Evolutionary conservation across 1,284 basidiomycete species (phyloP), one percentile per base, ranked within the genome.

Genomic region (Cutaneotrichosporon cyanovorans): DNA sequence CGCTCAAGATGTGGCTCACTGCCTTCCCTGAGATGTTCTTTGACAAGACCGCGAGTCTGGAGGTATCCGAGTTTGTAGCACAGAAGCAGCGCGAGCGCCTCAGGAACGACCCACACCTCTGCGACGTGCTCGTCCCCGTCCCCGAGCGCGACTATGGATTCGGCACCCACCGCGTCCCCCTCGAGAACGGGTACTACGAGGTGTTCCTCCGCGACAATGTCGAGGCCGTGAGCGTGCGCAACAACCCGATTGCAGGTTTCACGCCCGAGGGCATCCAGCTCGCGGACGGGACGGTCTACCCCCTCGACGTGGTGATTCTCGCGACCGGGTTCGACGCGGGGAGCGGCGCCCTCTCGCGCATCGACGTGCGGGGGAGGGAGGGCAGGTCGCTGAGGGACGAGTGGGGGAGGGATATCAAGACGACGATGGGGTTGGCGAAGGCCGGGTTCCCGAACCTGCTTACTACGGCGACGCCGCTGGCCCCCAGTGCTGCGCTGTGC

Each of bases 391-490:
- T 52, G 2, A 2, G 7, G 14, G 50, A 52, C 15, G 50, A 48
- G 23, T 52, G 50, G 50, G 21, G 23, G 30, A 45, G 45, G 46
- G 50, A 48, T 20, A 45, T 48, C 31, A 39, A 40, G 23, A 48
- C 50, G 12, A 45, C 42, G 6, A 42, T 48, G 23, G 50, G 46
- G 3, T 36, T 52, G 3, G 50, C 35, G 19, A 52, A 45, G 32
- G 23, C 37, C 40, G 50, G 50, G 1, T 52, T 18, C 46, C 50
- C 50, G 19, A 52, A 52, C 46, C 50, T 52, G n/a, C 50, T 52
- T 23, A 52, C 40, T 10, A 48, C 46, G 0, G 50, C 42, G 9
- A 34, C 32, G 4, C 50, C 50, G 2, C 46, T 47, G 11, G 50
- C 46, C 2, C 50, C 50, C n/a, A 40, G 37, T 0, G 50, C 46